phyloP scores from a whole-genome alignment of 768 basidiomycete species.

The Amanita rubescens region DNA sequence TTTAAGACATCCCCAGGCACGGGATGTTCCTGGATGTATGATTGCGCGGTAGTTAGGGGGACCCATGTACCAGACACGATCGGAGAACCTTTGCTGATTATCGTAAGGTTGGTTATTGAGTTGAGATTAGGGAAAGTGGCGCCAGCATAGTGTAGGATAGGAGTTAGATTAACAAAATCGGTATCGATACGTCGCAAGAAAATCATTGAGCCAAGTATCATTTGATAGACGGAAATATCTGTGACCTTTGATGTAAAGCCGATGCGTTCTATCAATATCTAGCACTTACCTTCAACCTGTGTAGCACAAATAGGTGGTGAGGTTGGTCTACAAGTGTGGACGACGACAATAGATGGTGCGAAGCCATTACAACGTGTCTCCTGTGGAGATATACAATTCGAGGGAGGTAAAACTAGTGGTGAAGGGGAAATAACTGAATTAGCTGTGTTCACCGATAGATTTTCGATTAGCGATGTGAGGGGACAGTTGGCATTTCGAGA shows the following conservation, averaged over 20 bases:
- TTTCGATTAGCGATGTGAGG: constrained; percentile 31
- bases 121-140: constrained; percentile 29
- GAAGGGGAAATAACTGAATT: constrained; percentile 20
- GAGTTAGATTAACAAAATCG: constrained; percentile 68
- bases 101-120: constrained; percentile 38
- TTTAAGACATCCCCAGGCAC: constrained; percentile 30
- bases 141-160: constrained; percentile 41
- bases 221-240: constrained; percentile 76
- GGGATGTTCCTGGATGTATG: constrained; percentile 43
- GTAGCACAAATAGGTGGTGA: constrained; percentile 57
- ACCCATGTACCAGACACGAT: constrained; percentile 62
- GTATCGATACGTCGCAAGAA: constrained; percentile 72
- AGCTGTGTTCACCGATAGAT: constrained; percentile 11
- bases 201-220: constrained; percentile 44
- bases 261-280: neutral
- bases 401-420: constrained; percentile 19
- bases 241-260: constrained; percentile 7
- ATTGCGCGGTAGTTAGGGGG: constrained; percentile 49
- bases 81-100: constrained; percentile 45
- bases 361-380: constrained; percentile 28
- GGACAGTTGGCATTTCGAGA: constrained; percentile 18
- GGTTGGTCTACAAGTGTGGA: constrained; percentile 59
- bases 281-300: constrained; percentile 55
- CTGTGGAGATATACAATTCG: constrained; percentile 33
- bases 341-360: constrained; percentile 35